Percentiles rank a stretch among this genome's conserved stretches.
These are phyloP conservation scores for Exophiala dermatitidis DNA, from an alignment of 2,329 filamentous ascomycete species.

Conservation along the genomic window DNA sequence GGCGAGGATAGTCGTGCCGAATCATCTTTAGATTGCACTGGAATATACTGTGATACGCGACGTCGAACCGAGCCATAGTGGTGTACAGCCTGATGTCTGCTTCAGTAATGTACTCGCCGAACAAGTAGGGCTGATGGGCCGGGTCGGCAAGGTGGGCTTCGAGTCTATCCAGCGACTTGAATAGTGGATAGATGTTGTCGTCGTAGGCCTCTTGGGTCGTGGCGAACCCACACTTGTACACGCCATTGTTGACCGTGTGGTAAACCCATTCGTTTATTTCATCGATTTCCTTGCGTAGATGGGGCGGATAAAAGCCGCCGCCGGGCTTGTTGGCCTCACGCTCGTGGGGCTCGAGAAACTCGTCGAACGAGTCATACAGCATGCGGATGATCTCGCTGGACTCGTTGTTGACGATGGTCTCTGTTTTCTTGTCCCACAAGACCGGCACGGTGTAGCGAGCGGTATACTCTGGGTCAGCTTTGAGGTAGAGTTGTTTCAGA, in stretches of 20 bases:
- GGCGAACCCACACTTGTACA: constrained; percentile 64
- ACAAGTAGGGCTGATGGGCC: constrained; percentile 57
- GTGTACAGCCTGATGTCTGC: constrained; percentile 67
- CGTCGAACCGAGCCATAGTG: constrained; percentile 61
- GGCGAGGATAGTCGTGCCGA: constrained; percentile 50
- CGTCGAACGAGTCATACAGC: constrained; percentile 69
- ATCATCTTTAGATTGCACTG: constrained; percentile 62
- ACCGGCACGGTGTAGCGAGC: constrained; percentile 77
- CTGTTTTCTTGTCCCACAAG: constrained; percentile 68
- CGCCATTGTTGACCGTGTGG: constrained; percentile 49
- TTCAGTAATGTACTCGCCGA: constrained; percentile 67
- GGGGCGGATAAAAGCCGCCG: constrained; percentile 53
- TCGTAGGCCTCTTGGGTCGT: constrained; percentile 71
- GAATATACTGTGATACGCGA: constrained; percentile 75
- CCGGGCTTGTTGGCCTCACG: constrained; percentile 42
- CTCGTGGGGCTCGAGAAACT: constrained; percentile 51
- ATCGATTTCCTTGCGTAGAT: constrained; percentile 60
- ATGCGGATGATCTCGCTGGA: constrained; percentile 82
- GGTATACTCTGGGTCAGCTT: constrained; percentile 58
- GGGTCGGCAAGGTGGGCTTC: constrained; percentile 57
- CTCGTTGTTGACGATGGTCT: constrained; percentile 78
- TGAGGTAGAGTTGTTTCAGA: constrained; percentile 68
- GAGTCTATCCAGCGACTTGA: constrained; percentile 63
- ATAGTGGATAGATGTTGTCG: constrained; percentile 59
- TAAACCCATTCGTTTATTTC: constrained; percentile 72